Conservation (phyloP, 202 grass and related monocot genomes). For the Schoenoplectus tabernaemontani region DNA sequence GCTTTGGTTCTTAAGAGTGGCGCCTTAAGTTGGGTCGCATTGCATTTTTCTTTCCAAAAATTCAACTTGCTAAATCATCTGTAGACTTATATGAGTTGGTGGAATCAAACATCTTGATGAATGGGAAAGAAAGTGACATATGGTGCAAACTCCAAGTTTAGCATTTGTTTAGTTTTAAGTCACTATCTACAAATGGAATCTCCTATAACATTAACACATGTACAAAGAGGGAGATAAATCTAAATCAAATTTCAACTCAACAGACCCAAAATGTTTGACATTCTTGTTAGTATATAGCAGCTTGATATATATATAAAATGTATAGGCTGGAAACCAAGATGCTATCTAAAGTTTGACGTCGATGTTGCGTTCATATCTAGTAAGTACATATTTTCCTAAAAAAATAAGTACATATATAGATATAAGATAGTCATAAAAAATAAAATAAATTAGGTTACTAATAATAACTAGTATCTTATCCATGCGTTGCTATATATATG, state of each 20-base stretch:
- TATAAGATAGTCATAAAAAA: neutral
- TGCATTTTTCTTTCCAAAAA: neutral
- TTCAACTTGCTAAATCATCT: slow-evolving; percentile 11
- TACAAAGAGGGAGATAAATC: neutral
- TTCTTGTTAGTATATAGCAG: neutral
- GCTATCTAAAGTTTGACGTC: neutral
- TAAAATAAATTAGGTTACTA: neutral
- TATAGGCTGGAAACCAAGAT: neutral
- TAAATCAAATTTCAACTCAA: slow-evolving; percentile 1
- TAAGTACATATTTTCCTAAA: neutral
- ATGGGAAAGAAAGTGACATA: slow-evolving; percentile 6
- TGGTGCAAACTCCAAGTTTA: slow-evolving; percentile 15
- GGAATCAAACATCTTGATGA: slow-evolving; percentile 21
- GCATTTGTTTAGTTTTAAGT: slow-evolving; percentile 15
- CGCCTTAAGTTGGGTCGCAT: neutral
- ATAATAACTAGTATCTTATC: neutral
- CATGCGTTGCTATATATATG: no score
- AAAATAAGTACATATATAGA: no score
- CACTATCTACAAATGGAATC: neutral
- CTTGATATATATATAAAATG: neutral
- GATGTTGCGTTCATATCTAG: neutral
- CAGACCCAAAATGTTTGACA: slow-evolving; percentile 18
- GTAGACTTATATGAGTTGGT: slow-evolving; percentile 21
- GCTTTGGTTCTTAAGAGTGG: neutral
- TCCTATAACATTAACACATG: slow-evolving; percentile 19